Base-by-base conservation (phyloP, 2,329 filamentous ascomycete species). In the Colletotrichum sp. region DNA sequence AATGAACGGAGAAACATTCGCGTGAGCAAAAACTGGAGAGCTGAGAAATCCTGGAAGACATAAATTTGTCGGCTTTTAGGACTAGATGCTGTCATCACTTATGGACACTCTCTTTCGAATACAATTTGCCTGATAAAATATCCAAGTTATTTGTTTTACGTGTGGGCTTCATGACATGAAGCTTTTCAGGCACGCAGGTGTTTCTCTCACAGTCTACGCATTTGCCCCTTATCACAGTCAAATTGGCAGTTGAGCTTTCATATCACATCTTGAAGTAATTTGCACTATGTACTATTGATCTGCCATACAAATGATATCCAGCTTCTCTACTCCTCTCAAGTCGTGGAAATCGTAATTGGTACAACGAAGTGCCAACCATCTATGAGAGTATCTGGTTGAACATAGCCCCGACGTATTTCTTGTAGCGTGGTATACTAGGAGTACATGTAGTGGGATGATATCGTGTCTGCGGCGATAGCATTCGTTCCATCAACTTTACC, bases 221-320 rank as follows among this genome's bases (percentile, higher is more conserved):
- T 44, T 44, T 44, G 2, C 39, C 39, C 34, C 1, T 5, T 44
- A 10, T 9, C 8, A 10, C 8, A 44, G 16, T 44, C 39, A n/a
- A 44, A 10, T n/a, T 10, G 16, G 8, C 6, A 44, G 39, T 10
- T n/a, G 16, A 6, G 16, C 36, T 39, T 2, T 44, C 16, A 44
- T 18, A n/a, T 44, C 3, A 44, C 15, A 44, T 0, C 39, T 44
- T 10, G 18, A 44, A 5, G 9, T 9, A 10, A 6, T n/a, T 18
- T 10, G 2, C 16, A 5, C 2, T 18, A 5, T 5, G 5, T 5
- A n/a, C 16, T 6, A 9, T 6, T 18, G 5, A 44, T 2, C 8
- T 44, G 5, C 16, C 9, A n/a, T 3, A 3, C 39, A 10, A 44
- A n/a, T 44, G 5, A 3, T 18, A 3, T 44, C 16, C 2, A 44